Conservation (phyloP, 495 filamentous ascomycete genomes). For the Podospora conica region DNA sequence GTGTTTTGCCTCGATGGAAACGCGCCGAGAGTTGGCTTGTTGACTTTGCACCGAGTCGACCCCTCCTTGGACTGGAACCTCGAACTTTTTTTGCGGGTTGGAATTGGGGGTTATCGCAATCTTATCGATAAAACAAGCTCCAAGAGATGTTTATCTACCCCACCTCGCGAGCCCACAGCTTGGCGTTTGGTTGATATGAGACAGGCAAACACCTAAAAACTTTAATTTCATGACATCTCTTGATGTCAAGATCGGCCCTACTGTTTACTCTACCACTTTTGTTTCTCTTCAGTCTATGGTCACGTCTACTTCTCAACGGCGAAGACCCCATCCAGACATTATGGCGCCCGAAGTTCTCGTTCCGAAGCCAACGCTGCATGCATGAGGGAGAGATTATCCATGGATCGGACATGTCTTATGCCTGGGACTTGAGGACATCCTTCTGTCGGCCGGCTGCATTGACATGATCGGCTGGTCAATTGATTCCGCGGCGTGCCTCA, state of each 20-base stretch:
- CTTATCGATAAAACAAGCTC: conserved; percentile 9
- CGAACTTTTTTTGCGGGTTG: conserved; percentile 4
- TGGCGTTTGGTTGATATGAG: background rate
- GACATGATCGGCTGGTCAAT: background rate
- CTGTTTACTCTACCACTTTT: background rate
- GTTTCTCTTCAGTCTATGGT: background rate
- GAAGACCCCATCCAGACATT: background rate
- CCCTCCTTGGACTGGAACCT: background rate
- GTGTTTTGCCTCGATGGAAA: background rate
- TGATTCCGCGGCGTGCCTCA: too few relatives aligned
- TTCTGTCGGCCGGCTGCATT: background rate
- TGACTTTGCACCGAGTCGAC: background rate
- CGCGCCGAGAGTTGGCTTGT: background rate
- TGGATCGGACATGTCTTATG: background rate
- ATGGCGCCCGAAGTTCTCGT: background rate
- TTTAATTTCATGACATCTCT: background rate
- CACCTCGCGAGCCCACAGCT: background rate
- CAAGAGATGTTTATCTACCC: background rate
- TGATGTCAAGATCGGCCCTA: background rate
- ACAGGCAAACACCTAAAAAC: background rate
- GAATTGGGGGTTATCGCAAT: conserved; percentile 11
- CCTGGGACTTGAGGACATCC: background rate
- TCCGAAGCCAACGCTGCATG: background rate
- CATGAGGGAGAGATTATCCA: background rate
- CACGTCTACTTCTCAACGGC: background rate